A percentile compares a stretch with the other conserved stretches of the same genome.
Evolutionary conservation across 208 protist species (phyloP).

Genomic region (Trypanosoma caninum): DNA sequence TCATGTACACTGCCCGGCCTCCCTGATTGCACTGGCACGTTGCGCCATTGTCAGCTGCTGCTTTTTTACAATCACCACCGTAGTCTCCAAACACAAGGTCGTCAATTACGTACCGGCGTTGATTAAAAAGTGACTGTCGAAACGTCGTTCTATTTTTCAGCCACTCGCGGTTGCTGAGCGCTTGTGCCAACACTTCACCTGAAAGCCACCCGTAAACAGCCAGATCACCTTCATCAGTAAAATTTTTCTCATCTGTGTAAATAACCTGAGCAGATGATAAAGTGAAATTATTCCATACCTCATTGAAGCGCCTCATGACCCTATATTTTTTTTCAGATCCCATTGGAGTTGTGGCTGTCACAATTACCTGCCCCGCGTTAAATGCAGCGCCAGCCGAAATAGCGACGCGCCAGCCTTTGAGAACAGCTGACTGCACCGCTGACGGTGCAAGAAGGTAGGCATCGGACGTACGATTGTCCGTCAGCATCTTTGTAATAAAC

Average conservation of each 20-base stretch:
- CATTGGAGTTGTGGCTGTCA: constrained; percentile 21
- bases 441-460: constrained; percentile 13
- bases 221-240: neutral
- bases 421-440: neutral
- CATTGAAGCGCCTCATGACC: constrained; percentile 19
- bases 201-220: constrained; percentile 12
- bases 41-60: constrained; percentile 1
- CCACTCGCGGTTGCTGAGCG: neutral
- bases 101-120: constrained; percentile 39
- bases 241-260: neutral
- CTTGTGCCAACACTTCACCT: neutral
- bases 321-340: constrained; percentile 10
- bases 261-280: neutral
- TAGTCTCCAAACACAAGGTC: constrained; percentile 49
- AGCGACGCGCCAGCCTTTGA: neutral
- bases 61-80: constrained; percentile 32
- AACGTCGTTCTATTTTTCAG: constrained; percentile 2
- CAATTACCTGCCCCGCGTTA: constrained; percentile 15
- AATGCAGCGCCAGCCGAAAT: neutral
- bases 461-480: constrained; percentile 12
- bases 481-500: constrained; percentile 19
- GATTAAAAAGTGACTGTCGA: constrained; percentile 18
- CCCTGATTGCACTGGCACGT: constrained; percentile 25
- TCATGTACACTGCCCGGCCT: constrained; percentile 20
- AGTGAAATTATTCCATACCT: neutral